Conservation (phyloP, 306 rosid genomes). For the Ceratonia siliqua region DNA sequence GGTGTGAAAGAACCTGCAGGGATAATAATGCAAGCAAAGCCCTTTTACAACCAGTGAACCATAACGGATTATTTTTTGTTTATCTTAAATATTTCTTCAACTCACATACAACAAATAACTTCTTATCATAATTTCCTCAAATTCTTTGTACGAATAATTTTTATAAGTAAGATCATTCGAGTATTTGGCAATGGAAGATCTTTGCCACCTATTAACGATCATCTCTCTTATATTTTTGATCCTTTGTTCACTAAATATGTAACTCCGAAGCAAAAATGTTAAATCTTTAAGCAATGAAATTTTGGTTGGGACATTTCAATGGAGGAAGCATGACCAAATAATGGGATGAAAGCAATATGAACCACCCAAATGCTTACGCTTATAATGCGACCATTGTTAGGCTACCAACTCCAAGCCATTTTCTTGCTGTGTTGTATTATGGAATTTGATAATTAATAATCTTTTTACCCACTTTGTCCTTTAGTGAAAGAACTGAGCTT, state of each 20-base stretch:
- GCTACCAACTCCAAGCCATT: not conserved
- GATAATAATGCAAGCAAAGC: not conserved
- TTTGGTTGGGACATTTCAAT: not conserved
- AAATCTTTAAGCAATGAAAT: not conserved
- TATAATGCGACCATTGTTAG: constrained; percentile 4
- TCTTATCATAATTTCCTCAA: too few species aligned
- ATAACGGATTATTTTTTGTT: not conserved
- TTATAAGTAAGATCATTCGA: too few species aligned
- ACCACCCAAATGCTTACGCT: not conserved
- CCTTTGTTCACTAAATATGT: not conserved
- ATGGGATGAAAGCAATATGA: not conserved
- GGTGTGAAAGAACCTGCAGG: not conserved
- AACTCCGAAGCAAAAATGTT: not conserved
- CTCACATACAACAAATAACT: too few species aligned
- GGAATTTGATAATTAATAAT: not conserved
- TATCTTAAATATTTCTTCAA: not conserved
- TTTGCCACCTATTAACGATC: not conserved
- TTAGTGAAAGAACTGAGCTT: not conserved
- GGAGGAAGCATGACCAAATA: not conserved
- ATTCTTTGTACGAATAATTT: too few species aligned
- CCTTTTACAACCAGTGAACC: not conserved
- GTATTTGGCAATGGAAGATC: too few species aligned
- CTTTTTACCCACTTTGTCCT: not conserved
- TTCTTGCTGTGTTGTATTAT: not conserved
- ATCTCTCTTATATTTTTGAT: not conserved